Base-by-base conservation (phyloP, 208 protist species). In the Leishmania tarentolae region DNA sequence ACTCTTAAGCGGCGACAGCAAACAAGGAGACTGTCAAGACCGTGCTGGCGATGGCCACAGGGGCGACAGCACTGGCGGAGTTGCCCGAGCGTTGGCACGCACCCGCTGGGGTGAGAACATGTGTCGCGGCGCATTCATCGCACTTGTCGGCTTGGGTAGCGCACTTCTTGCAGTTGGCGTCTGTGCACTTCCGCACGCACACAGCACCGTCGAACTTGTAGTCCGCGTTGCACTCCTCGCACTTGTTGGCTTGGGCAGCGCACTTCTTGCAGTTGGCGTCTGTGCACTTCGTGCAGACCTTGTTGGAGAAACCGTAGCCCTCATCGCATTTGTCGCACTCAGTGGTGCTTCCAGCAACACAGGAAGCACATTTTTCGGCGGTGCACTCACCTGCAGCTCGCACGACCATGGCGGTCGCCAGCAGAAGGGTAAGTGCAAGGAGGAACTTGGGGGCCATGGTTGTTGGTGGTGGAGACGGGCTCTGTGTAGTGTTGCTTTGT, bases 91-190 rank as follows among this genome's bases (percentile, higher is more conserved):
- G 42, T 21, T 24, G 44, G 53, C 75, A 78, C 17, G 11, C 35
- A 13, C 75, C 75, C 6, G 56, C 6, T 7, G 75, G 17, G 13
- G 75, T 78, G 13, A 3, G 56, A 21, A 47, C n/a, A n/a, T n/a
- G n/a, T n/a, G n/a, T n/a, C n/a, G n/a, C n/a, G n/a, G n/a, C n/a
- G n/a, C n/a, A n/a, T n/a, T n/a, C n/a, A n/a, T n/a, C n/a, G n/a
- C n/a, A n/a, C n/a, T n/a, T n/a, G n/a, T n/a, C n/a, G n/a, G n/a
- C n/a, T n/a, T n/a, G n/a, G 59, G 75, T 69, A 78, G 57, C 56
- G 75, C 75, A 78, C 37, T 31, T 13, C 42, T 68, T 21, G 59
- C 75, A 78, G n/a, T n/a, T n/a, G n/a, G n/a, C n/a, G n/a, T n/a
- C n/a, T n/a, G n/a, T n/a, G n/a, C n/a, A n/a, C n/a, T n/a, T n/a